Evolutionary conservation across 148 eudicot species (phyloP).

Genomic region (Diospyros lotus): DNA sequence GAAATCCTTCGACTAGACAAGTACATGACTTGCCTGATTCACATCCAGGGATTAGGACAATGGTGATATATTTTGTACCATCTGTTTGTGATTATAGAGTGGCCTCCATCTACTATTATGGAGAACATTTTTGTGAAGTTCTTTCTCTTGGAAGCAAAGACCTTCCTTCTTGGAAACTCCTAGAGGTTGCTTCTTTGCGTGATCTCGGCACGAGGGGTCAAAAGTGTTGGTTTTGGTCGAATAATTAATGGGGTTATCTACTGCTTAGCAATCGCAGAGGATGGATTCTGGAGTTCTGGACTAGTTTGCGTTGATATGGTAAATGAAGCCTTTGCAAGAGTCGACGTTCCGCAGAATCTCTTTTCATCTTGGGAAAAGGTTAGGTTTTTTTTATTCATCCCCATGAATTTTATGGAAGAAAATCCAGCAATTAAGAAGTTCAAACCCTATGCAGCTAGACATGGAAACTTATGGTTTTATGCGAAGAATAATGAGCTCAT

Average conservation of each 20-base stretch:
- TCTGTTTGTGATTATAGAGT: background rate
- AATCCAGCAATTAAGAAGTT: background rate
- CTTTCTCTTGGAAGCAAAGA: conserved; percentile 8
- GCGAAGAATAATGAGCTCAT: too few relatives aligned
- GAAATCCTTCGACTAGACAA: conserved; percentile 14
- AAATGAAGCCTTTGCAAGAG: conserved; percentile 3
- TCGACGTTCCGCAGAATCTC: background rate
- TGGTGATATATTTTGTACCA: background rate
- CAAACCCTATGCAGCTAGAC: too few relatives aligned
- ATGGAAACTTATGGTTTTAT: too few relatives aligned
- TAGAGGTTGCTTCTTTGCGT: background rate
- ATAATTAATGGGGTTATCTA: background rate
- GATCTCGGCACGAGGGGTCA: background rate
- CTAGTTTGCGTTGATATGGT: conserved; percentile 11
- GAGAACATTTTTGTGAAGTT: conserved; percentile 1
- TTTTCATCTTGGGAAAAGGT: background rate
- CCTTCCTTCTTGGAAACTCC: conserved; percentile 1
- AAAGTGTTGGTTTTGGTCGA: background rate
- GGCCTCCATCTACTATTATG: background rate
- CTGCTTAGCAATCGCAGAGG: background rate
- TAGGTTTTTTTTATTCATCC: background rate
- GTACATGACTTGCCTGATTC: conserved; percentile 18
- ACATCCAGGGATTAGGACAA: background rate
- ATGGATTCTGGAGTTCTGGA: background rate
- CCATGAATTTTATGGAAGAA: background rate